Evolutionary conservation across 2,329 filamentous ascomycete genomes (phyloP), one percentile per base, ranked within the genome.

Genomic region (Ophiostoma fasciatum): DNA sequence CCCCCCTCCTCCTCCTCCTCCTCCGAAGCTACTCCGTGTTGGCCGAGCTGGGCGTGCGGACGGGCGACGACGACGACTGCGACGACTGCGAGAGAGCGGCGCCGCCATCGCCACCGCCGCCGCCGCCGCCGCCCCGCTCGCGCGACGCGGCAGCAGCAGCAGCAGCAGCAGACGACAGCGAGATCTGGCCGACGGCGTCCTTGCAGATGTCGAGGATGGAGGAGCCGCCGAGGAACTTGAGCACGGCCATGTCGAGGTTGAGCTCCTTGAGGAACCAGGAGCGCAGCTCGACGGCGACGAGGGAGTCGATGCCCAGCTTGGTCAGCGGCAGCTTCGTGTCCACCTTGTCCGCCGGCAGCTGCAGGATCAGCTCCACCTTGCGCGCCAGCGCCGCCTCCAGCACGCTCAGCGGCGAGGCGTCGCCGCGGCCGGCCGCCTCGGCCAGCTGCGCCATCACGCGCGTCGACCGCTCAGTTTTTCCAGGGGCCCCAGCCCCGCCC

Each of bases 241-340:
- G 58, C 7, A 57, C 51, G 1, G 52, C 44, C 23, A 61, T 39
- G 9, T 51, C 50, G 3, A 52, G 53, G 0, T 49, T 49, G 36
- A 56, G 53, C 8, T 51, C 51, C 29, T 52, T 49, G 12, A 47
- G 44, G 5, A 63, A 44, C 60, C 60, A 63, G 23, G 58, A 59
- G 3, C 61, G 45, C 22, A 65, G 30, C 44, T 65, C 61, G 0
- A 64, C 55, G 1, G 60, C 61, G 20, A 65, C 53, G 0, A 65
- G 51, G 1, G 57, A 60, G 45, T 62, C 59, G 7, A 60, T 50
- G 1, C 59, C 58, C 27, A 52, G 55, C 4, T 52, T 49, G 1
- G 51, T 49, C 2, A 56, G 46, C 3, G 52, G 45, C 39, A 48
- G 20, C 20, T 35, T 29, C 13, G 29, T 26, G n/a, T 39, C 37